These are phyloP conservation scores for Truncatella angustata DNA, from an alignment of 2,329 filamentous ascomycete species.

Conservation along the genomic window DNA sequence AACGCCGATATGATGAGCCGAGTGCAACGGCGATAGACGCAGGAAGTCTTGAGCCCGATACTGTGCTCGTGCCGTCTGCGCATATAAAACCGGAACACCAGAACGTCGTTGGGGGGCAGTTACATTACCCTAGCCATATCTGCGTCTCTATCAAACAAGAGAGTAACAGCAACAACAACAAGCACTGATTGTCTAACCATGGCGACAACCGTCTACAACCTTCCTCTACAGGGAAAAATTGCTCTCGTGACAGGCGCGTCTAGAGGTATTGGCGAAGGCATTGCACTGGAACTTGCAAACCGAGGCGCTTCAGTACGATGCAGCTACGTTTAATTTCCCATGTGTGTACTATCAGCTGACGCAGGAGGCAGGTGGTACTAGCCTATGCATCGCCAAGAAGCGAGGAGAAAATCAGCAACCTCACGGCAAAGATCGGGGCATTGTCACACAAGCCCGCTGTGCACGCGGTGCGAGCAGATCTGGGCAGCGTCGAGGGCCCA, in stretches of 20 bases:
- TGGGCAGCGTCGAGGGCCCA: constrained; percentile 20
- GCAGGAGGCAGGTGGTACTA: constrained; percentile 38
- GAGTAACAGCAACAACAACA: too few relatives aligned
- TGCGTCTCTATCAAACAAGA: too few relatives aligned
- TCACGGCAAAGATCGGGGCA: constrained; percentile 57
- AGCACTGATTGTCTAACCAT: too few relatives aligned
- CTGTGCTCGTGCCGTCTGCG: too few relatives aligned
- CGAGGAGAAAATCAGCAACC: constrained; percentile 56
- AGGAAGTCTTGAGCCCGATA: too few relatives aligned
- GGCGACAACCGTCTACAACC: neutral
- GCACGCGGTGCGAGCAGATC: constrained; percentile 19
- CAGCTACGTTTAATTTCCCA: neutral
- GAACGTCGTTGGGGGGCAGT: too few relatives aligned
- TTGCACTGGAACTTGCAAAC: constrained; percentile 46
- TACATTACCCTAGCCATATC: too few relatives aligned
- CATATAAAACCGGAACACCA: too few relatives aligned
- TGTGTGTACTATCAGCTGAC: neutral
- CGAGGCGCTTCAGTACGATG: constrained; percentile 44
- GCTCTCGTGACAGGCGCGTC: constrained; percentile 47
- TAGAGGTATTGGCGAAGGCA: constrained; percentile 43
- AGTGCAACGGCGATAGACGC: too few relatives aligned
- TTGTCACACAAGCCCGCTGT: constrained; percentile 32
- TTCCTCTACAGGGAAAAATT: constrained; percentile 16
- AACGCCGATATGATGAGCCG: too few relatives aligned
- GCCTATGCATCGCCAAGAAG: constrained; percentile 64